Evolutionary conservation across 148 eudicot genomes (phyloP), one percentile per base, ranked within the genome.

Genomic region (Nepenthes gracilis): DNA sequence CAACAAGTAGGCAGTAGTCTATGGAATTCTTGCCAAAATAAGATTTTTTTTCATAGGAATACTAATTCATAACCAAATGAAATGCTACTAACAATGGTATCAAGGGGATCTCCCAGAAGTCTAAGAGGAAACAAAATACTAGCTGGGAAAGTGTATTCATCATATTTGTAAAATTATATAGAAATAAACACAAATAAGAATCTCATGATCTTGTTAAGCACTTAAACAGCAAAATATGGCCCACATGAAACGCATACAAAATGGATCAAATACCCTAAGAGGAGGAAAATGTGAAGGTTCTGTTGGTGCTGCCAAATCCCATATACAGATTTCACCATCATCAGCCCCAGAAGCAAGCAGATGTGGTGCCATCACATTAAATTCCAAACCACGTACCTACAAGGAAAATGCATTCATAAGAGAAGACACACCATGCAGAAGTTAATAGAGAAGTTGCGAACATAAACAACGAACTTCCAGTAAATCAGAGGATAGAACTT

Each of bases 271-370:
- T 80, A 86, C 99, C 85, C 70, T 82, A 37, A 88, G 87, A 63
- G 95, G 84, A 38, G 95, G 95, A 74, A 76, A 84, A 69, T 79
- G 89, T 9, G 75, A 69, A 66, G 96, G 92, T 40, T 79, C 84
- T 48, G 73, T 61, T 13, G 89, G 96, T 63, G 78, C 69, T 57
- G 83, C 69, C 74, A 93, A 45, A 82, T 93, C 96, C 99, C 99
- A 93, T 56, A 93, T 79, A 73, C 85, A 86, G 6, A 93, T 93
- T 74, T 93, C 96, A 37, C 98, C 98, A 72, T 93, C 99, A 73
- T 93, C 99, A 59, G 96, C 98, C 59, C 98, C 98, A 77, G 99
- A 86, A 62, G 96, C 95, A 51, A 93, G 95, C 67, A 77, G 77
- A 53, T 84, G 76, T 49, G 96, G 95, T 8, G 83, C 43, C 48